These are phyloP conservation scores for Rhodotorula sp. DNA, from an alignment of 1,284 basidiomycete species.

Conservation along the genomic window DNA sequence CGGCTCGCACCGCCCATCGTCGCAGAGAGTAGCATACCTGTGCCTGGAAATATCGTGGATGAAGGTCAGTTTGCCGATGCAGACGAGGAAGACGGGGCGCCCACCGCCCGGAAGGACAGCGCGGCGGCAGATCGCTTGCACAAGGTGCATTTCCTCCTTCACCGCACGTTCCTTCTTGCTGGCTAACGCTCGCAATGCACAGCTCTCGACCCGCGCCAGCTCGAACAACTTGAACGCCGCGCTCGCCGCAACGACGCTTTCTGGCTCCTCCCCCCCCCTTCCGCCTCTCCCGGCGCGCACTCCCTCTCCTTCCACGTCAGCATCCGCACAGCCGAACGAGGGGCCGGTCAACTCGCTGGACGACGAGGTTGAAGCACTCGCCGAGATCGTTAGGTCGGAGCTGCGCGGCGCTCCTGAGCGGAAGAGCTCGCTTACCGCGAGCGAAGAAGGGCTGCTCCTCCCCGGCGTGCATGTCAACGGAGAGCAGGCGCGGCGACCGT, in stretches of 20 bases:
- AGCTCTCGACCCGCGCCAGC: background rate
- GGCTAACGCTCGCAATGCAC: background rate
- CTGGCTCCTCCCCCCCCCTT: background rate
- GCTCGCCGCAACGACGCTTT: background rate
- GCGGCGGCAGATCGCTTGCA: background rate
- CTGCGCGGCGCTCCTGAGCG: background rate
- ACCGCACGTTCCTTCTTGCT: background rate
- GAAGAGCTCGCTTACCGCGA: constrained; percentile 4
- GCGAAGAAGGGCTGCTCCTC: background rate
- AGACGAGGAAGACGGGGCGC: background rate
- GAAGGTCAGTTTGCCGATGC: constrained; percentile 5
- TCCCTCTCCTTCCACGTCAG: background rate
- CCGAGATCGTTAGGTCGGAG: background rate
- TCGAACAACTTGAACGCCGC: background rate
- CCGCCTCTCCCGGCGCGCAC: too few species aligned
- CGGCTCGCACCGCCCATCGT: too few species aligned
- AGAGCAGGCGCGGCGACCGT: background rate
- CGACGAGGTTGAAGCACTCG: constrained; percentile 8
- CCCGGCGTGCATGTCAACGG: background rate
- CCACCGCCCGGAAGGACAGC: background rate
- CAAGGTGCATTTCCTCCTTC: background rate
- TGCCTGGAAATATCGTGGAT: background rate
- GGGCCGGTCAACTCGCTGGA: background rate
- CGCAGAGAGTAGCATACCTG: too few species aligned
- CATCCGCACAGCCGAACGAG: background rate